Percentiles rank a stretch among this genome's conserved stretches.
Evolutionary conservation across 2,329 filamentous ascomycete species (phyloP).

Genomic region (Venturia pyrina): DNA sequence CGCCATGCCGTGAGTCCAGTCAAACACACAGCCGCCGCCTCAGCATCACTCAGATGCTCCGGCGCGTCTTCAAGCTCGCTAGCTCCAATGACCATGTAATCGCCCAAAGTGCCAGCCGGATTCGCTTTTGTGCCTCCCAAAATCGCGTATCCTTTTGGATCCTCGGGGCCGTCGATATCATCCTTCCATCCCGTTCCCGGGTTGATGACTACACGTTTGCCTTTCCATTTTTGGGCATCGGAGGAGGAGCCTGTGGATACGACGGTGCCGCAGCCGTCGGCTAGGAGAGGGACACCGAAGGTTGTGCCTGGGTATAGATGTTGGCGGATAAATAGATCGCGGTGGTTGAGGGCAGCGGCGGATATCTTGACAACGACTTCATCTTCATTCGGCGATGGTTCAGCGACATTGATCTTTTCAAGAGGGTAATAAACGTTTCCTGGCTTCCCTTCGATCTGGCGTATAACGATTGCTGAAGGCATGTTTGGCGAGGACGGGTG

Average conservation of each 20-base stretch:
- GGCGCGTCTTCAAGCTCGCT: constrained; percentile 69
- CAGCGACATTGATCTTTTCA: constrained; percentile 48
- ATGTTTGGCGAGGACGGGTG: neutral
- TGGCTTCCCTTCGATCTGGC: constrained; percentile 69
- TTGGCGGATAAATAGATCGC: constrained; percentile 88
- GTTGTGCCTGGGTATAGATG: constrained; percentile 80
- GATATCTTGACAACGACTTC: constrained; percentile 68
- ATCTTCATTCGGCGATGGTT: constrained; percentile 51
- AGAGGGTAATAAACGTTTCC: constrained; percentile 77
- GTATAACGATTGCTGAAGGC: constrained; percentile 46
- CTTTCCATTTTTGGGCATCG: constrained; percentile 44
- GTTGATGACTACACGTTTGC: constrained; percentile 65
- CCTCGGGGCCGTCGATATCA: constrained; percentile 63
- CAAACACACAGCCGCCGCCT: constrained; percentile 76
- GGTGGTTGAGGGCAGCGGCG: constrained; percentile 83
- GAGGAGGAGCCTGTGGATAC: constrained; percentile 45
- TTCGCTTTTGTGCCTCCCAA: constrained; percentile 58
- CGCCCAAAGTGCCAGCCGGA: constrained; percentile 61
- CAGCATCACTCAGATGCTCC: constrained; percentile 56
- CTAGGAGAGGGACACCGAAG: constrained; percentile 67
- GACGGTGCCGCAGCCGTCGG: constrained; percentile 74
- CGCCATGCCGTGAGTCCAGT: constrained; percentile 85
- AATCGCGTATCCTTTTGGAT: constrained; percentile 46
- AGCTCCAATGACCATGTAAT: constrained; percentile 60
- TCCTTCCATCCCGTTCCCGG: constrained; percentile 70